Conservation (phyloP, 768 basidiomycete species). For the Boletus speciosus region DNA sequence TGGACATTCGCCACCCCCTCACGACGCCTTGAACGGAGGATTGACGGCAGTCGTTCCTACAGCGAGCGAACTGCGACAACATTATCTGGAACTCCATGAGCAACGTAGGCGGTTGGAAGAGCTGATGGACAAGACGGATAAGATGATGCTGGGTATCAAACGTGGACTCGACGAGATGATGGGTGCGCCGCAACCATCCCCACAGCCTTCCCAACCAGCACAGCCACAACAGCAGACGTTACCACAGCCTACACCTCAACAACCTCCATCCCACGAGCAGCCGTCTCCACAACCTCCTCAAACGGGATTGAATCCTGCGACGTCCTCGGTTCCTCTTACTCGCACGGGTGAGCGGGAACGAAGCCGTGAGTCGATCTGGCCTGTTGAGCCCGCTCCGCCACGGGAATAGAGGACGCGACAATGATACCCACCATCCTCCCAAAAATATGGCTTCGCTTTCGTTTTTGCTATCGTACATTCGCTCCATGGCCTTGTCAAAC, state of each 20-base stretch:
- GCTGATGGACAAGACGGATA: conserved; percentile 71
- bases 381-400: conserved; percentile 25
- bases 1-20: conserved; percentile 35
- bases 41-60: conserved; percentile 38
- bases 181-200: conserved; percentile 28
- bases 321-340: conserved; percentile 19
- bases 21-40: conserved; percentile 30
- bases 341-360: conserved; percentile 30
- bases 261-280: conserved; percentile 28
- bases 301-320: conserved; percentile 9
- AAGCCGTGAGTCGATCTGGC: conserved; percentile 28
- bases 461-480: conserved; percentile 25
- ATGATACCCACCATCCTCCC: conserved; percentile 9
- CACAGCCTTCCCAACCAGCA: conserved; percentile 19
- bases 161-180: conserved; percentile 76
- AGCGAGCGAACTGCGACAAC: conserved; percentile 62
- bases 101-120: conserved; percentile 66
- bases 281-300: conserved; percentile 22
- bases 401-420: conserved; percentile 24
- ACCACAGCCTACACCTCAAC: conserved; percentile 22
- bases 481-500: conserved; percentile 20
- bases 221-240: conserved; percentile 26
- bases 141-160: conserved; percentile 67
- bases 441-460: conserved; percentile 29
- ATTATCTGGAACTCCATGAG: conserved; percentile 62